Conservation (phyloP, 805 yeast species). For the Ogataea methanolica region DNA sequence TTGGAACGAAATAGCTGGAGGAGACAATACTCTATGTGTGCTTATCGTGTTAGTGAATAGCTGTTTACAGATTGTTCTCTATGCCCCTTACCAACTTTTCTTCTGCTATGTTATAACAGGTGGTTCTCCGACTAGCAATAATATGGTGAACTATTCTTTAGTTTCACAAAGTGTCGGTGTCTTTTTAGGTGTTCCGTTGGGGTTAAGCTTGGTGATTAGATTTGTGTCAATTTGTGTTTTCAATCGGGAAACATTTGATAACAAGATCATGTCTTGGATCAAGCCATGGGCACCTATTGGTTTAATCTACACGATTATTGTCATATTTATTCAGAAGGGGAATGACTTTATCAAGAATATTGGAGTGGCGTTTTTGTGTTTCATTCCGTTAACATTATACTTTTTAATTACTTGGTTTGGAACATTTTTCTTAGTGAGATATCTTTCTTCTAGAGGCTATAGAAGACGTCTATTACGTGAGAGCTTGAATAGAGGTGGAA, state of each 20-base stretch:
- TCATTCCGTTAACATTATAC: constrained; percentile 45
- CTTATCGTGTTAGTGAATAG: constrained; percentile 48
- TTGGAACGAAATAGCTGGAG: constrained; percentile 53
- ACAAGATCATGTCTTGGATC: constrained; percentile 35
- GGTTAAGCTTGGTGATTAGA: constrained; percentile 40
- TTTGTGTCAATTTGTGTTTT: constrained; percentile 22
- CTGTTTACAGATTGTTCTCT: constrained; percentile 44
- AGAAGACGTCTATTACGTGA: not conserved
- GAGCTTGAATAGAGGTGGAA: not conserved
- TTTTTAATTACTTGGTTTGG: constrained; percentile 46
- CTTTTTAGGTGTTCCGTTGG: constrained; percentile 52
- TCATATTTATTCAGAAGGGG: constrained; percentile 49
- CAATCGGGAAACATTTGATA: constrained; percentile 31
- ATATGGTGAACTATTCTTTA: constrained; percentile 26
- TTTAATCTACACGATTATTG: constrained; percentile 45
- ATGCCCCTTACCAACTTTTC: constrained; percentile 48
- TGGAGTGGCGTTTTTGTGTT: constrained; percentile 45
- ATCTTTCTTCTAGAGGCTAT: constrained; percentile 16
- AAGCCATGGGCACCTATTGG: constrained; percentile 50
- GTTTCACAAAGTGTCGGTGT: constrained; percentile 48
- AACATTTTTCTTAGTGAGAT: constrained; percentile 34
- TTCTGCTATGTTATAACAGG: constrained; percentile 41
- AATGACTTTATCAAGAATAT: constrained; percentile 42
- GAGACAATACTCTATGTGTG: constrained; percentile 48
- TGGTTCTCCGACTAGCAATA: constrained; percentile 3